Conservation (phyloP, 2,329 filamentous ascomycete species). For the Paracorniculantispora psalliotae region DNA sequence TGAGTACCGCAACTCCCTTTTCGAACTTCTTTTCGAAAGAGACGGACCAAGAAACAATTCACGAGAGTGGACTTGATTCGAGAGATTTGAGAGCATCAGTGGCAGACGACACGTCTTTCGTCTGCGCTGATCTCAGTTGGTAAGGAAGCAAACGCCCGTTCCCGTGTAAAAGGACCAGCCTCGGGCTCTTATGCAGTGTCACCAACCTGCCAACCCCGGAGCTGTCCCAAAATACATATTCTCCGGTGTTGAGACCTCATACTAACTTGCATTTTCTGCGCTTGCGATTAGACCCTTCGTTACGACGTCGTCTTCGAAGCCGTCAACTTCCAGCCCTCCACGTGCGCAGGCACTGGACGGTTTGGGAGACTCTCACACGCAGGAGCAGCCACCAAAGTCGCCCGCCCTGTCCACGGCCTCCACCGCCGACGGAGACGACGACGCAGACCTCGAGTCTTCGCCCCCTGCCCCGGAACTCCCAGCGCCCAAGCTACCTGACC, state of each 20-base stretch:
- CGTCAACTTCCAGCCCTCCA: conserved; percentile 48
- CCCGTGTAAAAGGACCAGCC: background rate
- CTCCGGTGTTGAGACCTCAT: background rate
- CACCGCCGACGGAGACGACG: conserved; percentile 49
- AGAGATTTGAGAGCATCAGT: conserved; percentile 45
- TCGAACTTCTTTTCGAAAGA: conserved; percentile 16
- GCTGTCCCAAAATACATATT: background rate
- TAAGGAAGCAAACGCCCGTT: conserved; percentile 30
- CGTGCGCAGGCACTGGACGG: conserved; percentile 59
- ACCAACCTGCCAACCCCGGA: background rate
- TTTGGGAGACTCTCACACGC: conserved; percentile 33
- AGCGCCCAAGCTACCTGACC: conserved; percentile 52
- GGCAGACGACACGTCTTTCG: conserved; percentile 54
- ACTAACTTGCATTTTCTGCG: background rate
- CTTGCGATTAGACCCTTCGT: conserved; percentile 20
- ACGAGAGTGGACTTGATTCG: conserved; percentile 21
- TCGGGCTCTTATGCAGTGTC: background rate
- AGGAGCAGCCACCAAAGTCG: conserved; percentile 40
- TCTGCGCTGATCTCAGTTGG: conserved; percentile 60
- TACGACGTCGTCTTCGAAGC: conserved; percentile 53
- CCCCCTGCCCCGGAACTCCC: conserved; percentile 55
- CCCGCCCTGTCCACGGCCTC: conserved; percentile 59
- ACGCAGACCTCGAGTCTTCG: conserved; percentile 50
- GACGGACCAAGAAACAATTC: conserved; percentile 11
- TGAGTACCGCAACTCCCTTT: conserved; percentile 11